Percentiles rank a stretch among this genome's conserved stretches.
These are phyloP conservation scores for Collybiopsis confluens DNA, from an alignment of 768 basidiomycete genomes.

Conservation along the genomic window DNA sequence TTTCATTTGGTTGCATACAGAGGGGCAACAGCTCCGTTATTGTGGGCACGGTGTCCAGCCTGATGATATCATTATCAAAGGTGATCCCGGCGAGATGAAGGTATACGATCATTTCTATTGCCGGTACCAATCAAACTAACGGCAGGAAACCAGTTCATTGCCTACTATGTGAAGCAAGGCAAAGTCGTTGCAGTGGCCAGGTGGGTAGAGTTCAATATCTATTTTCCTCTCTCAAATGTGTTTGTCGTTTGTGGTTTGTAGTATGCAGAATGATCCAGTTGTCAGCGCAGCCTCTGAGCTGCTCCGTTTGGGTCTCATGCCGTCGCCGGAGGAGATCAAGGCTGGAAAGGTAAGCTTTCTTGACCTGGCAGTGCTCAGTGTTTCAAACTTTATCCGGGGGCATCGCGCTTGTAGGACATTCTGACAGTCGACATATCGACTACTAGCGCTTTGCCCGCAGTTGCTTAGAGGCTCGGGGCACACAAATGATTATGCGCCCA, in stretches of 20 bases:
- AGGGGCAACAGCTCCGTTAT: conserved; percentile 86
- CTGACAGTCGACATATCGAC: conserved; percentile 34
- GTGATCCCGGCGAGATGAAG: conserved; percentile 74
- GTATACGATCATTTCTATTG: conserved; percentile 29
- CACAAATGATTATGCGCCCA: too few relatives aligned
- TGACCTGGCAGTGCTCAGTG: neutral
- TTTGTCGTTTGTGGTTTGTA: conserved; percentile 18
- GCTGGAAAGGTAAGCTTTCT: conserved; percentile 57
- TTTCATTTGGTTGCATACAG: conserved; percentile 25
- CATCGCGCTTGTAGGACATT: conserved; percentile 27
- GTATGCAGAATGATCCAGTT: conserved; percentile 81
- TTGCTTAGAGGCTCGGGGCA: neutral
- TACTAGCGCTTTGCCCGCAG: conserved; percentile 2
- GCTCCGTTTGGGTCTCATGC: conserved; percentile 76
- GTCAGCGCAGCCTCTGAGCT: conserved; percentile 78
- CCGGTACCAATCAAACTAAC: neutral
- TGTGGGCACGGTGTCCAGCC: conserved; percentile 67
- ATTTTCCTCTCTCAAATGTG: neutral
- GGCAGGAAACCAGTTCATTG: conserved; percentile 53
- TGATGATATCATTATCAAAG: conserved; percentile 78
- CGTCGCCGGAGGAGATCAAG: conserved; percentile 65
- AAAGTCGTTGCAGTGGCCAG: conserved; percentile 66
- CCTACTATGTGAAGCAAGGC: conserved; percentile 67
- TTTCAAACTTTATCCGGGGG: neutral
- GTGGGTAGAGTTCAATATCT: conserved; percentile 25